A percentile compares a stretch with the other conserved stretches of the same genome.
phyloP scores from a whole-genome alignment of 2,329 filamentous ascomycete genomes.

The Venturia carpophila region DNA sequence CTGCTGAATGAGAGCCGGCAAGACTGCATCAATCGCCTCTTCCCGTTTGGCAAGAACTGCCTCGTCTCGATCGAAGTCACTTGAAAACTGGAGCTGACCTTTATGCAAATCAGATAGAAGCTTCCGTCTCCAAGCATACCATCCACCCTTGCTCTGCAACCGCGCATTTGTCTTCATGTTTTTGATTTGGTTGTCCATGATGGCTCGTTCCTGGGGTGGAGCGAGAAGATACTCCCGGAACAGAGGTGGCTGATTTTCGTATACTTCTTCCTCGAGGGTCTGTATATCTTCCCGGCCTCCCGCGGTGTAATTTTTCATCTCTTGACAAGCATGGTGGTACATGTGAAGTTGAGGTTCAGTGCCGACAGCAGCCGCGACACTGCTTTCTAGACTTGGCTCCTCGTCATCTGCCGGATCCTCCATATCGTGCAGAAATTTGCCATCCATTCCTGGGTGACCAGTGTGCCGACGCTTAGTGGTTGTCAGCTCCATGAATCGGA shows the following conservation, averaged over 20 bases:
- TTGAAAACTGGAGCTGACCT: constrained; percentile 65
- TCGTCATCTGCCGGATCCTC: constrained; percentile 38
- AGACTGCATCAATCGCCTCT: constrained; percentile 54
- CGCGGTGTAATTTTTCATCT: constrained; percentile 93
- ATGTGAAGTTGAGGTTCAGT: constrained; percentile 88
- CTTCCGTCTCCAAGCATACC: constrained; percentile 97
- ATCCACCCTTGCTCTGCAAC: constrained; percentile 86
- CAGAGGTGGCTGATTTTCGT: constrained; percentile 80
- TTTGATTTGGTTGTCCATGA: constrained; percentile 96
- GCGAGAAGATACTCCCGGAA: constrained; percentile 89
- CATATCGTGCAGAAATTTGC: constrained; percentile 35
- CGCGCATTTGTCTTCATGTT: constrained; percentile 92
- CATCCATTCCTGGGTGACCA: constrained; percentile 44
- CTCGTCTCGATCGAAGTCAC: constrained; percentile 71
- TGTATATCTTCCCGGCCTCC: constrained; percentile 84
- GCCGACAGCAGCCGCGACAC: constrained; percentile 81
- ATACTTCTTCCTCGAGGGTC: constrained; percentile 82
- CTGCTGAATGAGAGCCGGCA: constrained; percentile 58
- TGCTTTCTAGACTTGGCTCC: constrained; percentile 56
- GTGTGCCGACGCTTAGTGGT: constrained; percentile 90
- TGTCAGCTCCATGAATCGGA: constrained; percentile 97
- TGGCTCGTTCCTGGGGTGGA: constrained; percentile 67
- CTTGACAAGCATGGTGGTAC: constrained; percentile 89
- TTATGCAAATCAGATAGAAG: constrained; percentile 74
- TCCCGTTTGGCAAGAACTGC: constrained; percentile 59